Base-by-base conservation (phyloP, 2,329 filamentous ascomycete species). In the Aspergillus tubingensis region DNA sequence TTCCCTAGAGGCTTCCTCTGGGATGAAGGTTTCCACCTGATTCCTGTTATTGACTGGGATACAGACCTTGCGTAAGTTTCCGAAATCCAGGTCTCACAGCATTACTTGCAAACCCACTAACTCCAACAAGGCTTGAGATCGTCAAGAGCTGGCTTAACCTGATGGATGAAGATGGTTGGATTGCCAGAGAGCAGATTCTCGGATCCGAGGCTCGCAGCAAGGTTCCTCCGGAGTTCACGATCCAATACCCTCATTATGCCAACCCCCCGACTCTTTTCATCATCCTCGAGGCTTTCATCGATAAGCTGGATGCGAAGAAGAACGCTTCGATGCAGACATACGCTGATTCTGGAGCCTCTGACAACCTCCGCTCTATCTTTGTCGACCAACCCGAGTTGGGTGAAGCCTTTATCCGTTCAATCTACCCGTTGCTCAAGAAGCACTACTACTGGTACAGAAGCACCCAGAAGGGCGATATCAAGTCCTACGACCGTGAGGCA, bases 131-230 rank as follows among this genome's bases (percentile, higher is more conserved):
- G 0, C 81, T 88, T 53, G 92, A 97, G 64, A 92, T 99, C 65
- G 85, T 98, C 63, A 91, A 90, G 79, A 96, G 91, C 77, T 99
- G 95, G 95, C 96, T 96, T 80, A 92, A 89, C 65, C 85, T 96
- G 17, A 96, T 98, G 86, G 95, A 99, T 67, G 90, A 95, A 15
- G 92, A 98, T 74, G 95, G 95, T 57, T 99, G 95, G 95, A 98
- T 99, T 72, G 91, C 89, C 3, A 89, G 95, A 54, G 95, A 99
- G 80, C 93, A 97, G 78, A 98, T 99, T 61, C 85, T 99, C 2
- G 95, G 95, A 1, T 78, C 85, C 2, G 95, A 99, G 79, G 95
- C 95, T 50, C 88, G 94, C 64, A 96, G 90, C 83, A 98, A 97
- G 78, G 95, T 99, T 2, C 95, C 95, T 0, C 76, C 83, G 4